Percentiles rank a stretch among this genome's conserved stretches.
These are phyloP conservation scores for Cantharellus anzutake DNA, from an alignment of 768 basidiomycete species.

Conservation along the genomic window DNA sequence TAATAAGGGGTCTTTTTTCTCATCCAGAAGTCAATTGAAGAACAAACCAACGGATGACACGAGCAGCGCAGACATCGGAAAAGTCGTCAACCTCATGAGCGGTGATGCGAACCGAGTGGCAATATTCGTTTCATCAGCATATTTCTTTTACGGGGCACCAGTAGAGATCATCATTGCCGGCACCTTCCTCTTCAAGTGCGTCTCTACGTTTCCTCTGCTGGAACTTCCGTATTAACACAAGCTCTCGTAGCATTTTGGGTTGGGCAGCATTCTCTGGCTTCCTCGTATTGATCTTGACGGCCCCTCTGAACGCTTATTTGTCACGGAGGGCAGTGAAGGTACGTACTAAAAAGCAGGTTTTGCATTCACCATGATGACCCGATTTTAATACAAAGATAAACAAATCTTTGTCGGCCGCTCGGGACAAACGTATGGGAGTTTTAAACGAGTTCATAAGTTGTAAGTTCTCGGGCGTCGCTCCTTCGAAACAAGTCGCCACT, in stretches of 20 bases:
- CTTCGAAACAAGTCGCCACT: background rate
- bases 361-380: background rate
- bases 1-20: slow-evolving; percentile 2
- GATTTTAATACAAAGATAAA: slow-evolving; percentile 1
- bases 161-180: slow-evolving; percentile 60
- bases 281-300: slow-evolving; percentile 40
- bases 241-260: slow-evolving; percentile 32
- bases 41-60: slow-evolving; percentile 5
- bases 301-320: slow-evolving; percentile 53
- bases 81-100: slow-evolving; percentile 82
- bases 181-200: slow-evolving; percentile 57
- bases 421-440: slow-evolving; percentile 62
- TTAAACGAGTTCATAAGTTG: slow-evolving; percentile 47
- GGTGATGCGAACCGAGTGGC: slow-evolving; percentile 21
- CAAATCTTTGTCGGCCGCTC: slow-evolving; percentile 36
- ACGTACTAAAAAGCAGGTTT: background rate
- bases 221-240: background rate
- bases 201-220: slow-evolving; percentile 1
- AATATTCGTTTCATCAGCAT: slow-evolving; percentile 33
- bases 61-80: slow-evolving; percentile 74
- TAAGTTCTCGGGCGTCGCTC: background rate
- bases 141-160: slow-evolving; percentile 49
- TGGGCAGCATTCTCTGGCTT: slow-evolving; percentile 61
- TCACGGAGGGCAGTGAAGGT: slow-evolving; percentile 29
- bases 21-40: slow-evolving; percentile 4